phyloP scores from a whole-genome alignment of 2,329 filamentous ascomycete species.

The Xylariales sp. region DNA sequence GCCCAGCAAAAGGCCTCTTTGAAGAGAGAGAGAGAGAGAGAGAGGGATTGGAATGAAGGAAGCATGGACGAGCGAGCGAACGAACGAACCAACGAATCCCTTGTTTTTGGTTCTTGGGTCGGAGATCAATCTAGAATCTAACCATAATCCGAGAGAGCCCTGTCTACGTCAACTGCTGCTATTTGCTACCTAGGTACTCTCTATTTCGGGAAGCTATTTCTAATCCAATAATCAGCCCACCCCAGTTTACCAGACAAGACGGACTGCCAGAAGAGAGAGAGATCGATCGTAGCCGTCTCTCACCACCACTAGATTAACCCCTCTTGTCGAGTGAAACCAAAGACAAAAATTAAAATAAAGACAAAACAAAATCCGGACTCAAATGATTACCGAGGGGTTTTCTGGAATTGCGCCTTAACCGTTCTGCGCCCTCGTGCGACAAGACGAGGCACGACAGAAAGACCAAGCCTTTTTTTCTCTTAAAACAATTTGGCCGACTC shows the following conservation, averaged over 20 bases:
- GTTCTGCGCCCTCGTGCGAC: not conserved
- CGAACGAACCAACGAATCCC: no score
- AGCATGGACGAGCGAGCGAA: no score
- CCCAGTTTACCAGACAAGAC: not conserved
- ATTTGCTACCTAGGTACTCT: constrained; percentile 13
- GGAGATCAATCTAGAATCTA: constrained; percentile 1
- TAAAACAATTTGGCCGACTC: constrained; percentile 2
- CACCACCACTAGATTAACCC: not conserved
- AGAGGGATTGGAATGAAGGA: no score
- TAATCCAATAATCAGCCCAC: constrained; percentile 16
- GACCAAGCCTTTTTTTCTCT: no score
- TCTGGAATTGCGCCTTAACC: not conserved
- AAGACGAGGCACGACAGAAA: not conserved
- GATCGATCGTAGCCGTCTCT: not conserved
- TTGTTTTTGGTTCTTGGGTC: not conserved
- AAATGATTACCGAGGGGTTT: not conserved
- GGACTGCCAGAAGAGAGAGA: not conserved
- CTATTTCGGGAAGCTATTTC: constrained; percentile 5
- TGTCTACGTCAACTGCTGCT: not conserved
- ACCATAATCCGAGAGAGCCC: constrained; percentile 7
- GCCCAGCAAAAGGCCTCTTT: not conserved
- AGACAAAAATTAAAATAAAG: no score
- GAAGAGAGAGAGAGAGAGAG: no score
- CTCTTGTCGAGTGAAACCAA: no score
- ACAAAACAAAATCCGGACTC: no score